Conservation (phyloP, 73 alveolate genomes). For the Loxodes magnus region DNA sequence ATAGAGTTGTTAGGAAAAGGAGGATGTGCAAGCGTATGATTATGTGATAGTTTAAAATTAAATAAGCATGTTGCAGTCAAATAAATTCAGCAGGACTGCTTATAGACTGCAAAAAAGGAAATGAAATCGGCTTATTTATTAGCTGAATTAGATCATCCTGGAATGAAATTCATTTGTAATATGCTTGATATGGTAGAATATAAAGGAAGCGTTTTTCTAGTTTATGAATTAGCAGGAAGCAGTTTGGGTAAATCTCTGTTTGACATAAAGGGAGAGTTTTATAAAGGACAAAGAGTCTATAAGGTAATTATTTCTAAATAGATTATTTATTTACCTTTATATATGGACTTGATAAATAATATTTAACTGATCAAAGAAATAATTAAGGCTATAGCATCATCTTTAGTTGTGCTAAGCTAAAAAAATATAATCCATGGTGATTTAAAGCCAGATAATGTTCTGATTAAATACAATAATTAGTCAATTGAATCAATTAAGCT, state of each 20-base stretch:
- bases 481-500: constrained; percentile 32
- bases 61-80: constrained; percentile 45
- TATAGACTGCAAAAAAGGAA: constrained; percentile 42
- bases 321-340: constrained; percentile 27
- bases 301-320: no score
- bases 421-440: constrained; percentile 55
- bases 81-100: constrained; percentile 34
- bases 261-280: constrained; percentile 60
- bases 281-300: constrained; percentile 58
- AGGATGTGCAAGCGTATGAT: constrained; percentile 73
- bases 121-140: constrained; percentile 41
- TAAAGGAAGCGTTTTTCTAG: constrained; percentile 36
- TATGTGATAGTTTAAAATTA: constrained; percentile 19
- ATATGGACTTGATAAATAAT: constrained; percentile 14
- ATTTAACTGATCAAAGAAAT: constrained; percentile 12
- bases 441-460: constrained; percentile 57
- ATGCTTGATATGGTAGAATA: constrained; percentile 28
- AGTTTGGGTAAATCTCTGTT: constrained; percentile 36
- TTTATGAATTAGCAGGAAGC: constrained; percentile 44
- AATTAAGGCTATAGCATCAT: constrained; percentile 22
- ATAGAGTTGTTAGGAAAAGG: constrained; percentile 53
- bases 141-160: constrained; percentile 16
- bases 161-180: constrained; percentile 18
- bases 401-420: constrained; percentile 22
- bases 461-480: constrained; percentile 17